Evolutionary conservation across 495 filamentous ascomycete species (phyloP).

Genomic region (Podospora tetraspora): DNA sequence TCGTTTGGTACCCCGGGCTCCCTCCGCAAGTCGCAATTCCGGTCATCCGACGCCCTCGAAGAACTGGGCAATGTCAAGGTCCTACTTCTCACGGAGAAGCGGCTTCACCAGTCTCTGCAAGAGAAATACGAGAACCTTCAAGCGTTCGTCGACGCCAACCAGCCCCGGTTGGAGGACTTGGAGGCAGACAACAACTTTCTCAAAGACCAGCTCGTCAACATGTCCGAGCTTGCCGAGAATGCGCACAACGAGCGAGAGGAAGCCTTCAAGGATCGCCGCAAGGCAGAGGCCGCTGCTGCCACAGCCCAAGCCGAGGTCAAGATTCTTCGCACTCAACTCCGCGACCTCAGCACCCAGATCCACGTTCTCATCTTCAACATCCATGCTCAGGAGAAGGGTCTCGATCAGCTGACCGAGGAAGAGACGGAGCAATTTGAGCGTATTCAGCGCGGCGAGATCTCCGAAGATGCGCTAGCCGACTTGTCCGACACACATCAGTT

Average conservation of each 20-base stretch:
- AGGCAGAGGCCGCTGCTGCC: constrained; percentile 65
- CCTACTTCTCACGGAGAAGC: constrained; percentile 57
- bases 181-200: constrained; percentile 63
- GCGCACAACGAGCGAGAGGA: constrained; percentile 55
- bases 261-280: constrained; percentile 58
- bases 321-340: constrained; percentile 78
- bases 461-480: constrained; percentile 59
- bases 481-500: constrained; percentile 74
- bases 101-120: constrained; percentile 62
- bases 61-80: constrained; percentile 51
- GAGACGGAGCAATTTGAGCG: constrained; percentile 63
- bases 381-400: constrained; percentile 70
- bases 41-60: constrained; percentile 47
- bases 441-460: constrained; percentile 60
- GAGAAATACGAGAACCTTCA: constrained; percentile 76
- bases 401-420: constrained; percentile 62
- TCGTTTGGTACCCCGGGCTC: constrained; percentile 51
- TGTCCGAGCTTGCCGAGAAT: constrained; percentile 63
- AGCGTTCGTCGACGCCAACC: constrained; percentile 60
- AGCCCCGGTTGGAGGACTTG: constrained; percentile 62
- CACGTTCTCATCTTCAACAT: constrained; percentile 82
- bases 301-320: constrained; percentile 67
- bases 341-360: constrained; percentile 83
- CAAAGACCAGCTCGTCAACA: constrained; percentile 67
- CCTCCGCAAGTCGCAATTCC: constrained; percentile 39